Percentiles rank a stretch among this genome's conserved stretches.
Evolutionary conservation across 441 rosid genomes (phyloP).

Genomic region (Pelargonium cotyledonis): DNA sequence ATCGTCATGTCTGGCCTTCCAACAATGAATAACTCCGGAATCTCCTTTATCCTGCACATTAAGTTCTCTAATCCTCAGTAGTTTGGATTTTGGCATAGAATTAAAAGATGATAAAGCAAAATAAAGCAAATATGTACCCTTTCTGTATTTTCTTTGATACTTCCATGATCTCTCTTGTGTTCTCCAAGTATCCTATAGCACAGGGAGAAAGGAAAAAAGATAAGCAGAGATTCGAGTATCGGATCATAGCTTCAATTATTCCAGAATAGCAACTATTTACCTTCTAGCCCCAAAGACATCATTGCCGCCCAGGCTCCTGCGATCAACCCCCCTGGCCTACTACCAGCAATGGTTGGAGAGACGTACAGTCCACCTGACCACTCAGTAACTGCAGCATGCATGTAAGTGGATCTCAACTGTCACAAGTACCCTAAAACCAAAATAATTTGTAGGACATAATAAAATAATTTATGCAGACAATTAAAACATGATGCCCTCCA

Average conservation of each 20-base stretch:
- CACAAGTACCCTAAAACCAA: constrained; percentile 7
- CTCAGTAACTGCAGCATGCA: constrained; percentile 61
- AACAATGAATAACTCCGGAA: constrained; percentile 60
- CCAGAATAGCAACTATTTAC: constrained; percentile 27
- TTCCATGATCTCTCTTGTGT: constrained; percentile 71
- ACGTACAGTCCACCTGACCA: constrained; percentile 95
- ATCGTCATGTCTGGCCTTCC: constrained; percentile 94
- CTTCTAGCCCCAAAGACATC: constrained; percentile 86
- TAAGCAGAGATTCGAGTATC: neutral
- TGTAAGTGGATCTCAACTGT: constrained; percentile 11
- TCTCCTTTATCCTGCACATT: constrained; percentile 55
- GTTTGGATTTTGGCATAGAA: constrained; percentile 7
- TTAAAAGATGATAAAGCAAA: neutral
- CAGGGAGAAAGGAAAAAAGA: neutral
- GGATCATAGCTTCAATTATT: constrained; percentile 14
- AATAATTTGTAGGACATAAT: neutral
- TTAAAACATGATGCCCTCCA: neutral
- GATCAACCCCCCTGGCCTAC: constrained; percentile 84
- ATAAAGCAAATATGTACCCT: constrained; percentile 43
- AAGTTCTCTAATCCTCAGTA: constrained; percentile 5
- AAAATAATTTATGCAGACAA: neutral
- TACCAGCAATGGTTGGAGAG: constrained; percentile 91
- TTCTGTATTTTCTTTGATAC: constrained; percentile 58
- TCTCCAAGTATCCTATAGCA: constrained; percentile 64
- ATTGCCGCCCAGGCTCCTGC: constrained; percentile 98